Percentiles rank a stretch among this genome's conserved stretches.
Conservation (phyloP, 805 yeast genomes). For the Ogataea naganishii region DNA sequence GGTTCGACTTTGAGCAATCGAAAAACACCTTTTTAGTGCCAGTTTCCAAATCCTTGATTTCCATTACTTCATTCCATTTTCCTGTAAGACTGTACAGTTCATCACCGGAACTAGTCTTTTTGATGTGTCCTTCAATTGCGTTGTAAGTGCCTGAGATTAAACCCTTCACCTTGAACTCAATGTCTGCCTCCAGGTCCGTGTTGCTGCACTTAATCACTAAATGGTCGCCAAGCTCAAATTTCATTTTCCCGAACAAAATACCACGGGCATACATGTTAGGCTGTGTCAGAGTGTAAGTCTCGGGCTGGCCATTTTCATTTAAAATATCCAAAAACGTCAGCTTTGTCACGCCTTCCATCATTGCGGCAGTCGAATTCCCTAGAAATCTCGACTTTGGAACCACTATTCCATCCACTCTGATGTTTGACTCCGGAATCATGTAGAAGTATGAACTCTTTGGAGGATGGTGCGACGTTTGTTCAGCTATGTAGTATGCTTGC, state of each 20-base stretch:
- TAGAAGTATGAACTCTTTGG: slow-evolving; percentile 93
- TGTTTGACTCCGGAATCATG: slow-evolving; percentile 68
- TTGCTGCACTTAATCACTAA: slow-evolving; percentile 62
- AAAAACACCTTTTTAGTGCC: slow-evolving; percentile 40
- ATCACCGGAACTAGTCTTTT: slow-evolving; percentile 41
- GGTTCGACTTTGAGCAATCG: slow-evolving; percentile 48
- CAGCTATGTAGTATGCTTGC: slow-evolving; percentile 78
- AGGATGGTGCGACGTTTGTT: slow-evolving; percentile 98
- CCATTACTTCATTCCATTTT: slow-evolving; percentile 87
- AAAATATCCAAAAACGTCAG: slow-evolving; percentile 55
- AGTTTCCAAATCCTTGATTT: slow-evolving; percentile 46
- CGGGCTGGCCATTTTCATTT: slow-evolving; percentile 41
- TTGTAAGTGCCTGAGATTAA: slow-evolving; percentile 89
- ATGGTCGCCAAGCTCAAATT: slow-evolving; percentile 89
- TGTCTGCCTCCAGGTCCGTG: slow-evolving; percentile 57
- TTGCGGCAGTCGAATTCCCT: slow-evolving; percentile 94
- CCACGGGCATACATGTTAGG: slow-evolving; percentile 96
- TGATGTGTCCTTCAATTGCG: slow-evolving; percentile 70
- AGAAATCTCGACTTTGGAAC: slow-evolving; percentile 82
- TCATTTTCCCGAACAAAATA: slow-evolving; percentile 81
- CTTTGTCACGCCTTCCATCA: slow-evolving; percentile 87
- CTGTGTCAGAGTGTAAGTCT: slow-evolving; percentile 77
- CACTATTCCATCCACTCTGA: slow-evolving; percentile 83
- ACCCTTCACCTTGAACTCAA: slow-evolving; percentile 94
- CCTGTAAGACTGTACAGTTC: slow-evolving; percentile 65